Base-by-base conservation (phyloP, 148 eudicot genomes). In the Rhododendron ovatum region DNA sequence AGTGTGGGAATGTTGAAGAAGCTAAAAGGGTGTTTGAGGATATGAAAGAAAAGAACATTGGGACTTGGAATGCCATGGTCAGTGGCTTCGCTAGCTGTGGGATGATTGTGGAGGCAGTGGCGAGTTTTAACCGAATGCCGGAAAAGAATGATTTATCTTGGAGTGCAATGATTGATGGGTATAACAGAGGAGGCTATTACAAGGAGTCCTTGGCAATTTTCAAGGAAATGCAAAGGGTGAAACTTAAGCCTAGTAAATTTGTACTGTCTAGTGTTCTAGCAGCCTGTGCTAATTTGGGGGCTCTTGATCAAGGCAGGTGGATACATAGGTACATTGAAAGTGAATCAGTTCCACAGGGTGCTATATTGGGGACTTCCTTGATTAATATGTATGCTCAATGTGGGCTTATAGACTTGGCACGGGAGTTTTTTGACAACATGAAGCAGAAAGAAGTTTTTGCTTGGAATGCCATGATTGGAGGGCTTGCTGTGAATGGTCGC, bases 401-500 rank as follows among this genome's bases (percentile, higher is more conserved):
- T 50, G 93, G 93, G 39, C 69, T 83, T 26, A 74, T 91, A 0
- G 90, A 89, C 76, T 82, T 87, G 82, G 90, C 93, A 0, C 87
- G 83, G 89, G 90, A 85, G 24, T 90, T 89, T 51, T 91, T 91
- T 3, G 88, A 85, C 53, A 87, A 69, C 35, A 86, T 91, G 84
- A 71, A 81, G 28, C 71, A 47, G 30, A 88, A 84, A 61, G 88
- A 87, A 86, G 82, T 87, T 0, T 88, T 82, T 63, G 57, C 90
- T 83, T 91, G 91, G 91, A 91, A 89, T 83, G 91, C 93, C 17
- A 91, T 90, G 90, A 91, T 91, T 80, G 89, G 89, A 48, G 93
- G 91, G 41, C 89, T 88, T 30, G 91, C 90, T 2, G 84, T 88
- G 65, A 84, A 91, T 67, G 91, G 93, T 24, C 63, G 80, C 2